Evolutionary conservation across 2,329 filamentous ascomycete genomes (phyloP).

Genomic region (Elsinoe batatas): DNA sequence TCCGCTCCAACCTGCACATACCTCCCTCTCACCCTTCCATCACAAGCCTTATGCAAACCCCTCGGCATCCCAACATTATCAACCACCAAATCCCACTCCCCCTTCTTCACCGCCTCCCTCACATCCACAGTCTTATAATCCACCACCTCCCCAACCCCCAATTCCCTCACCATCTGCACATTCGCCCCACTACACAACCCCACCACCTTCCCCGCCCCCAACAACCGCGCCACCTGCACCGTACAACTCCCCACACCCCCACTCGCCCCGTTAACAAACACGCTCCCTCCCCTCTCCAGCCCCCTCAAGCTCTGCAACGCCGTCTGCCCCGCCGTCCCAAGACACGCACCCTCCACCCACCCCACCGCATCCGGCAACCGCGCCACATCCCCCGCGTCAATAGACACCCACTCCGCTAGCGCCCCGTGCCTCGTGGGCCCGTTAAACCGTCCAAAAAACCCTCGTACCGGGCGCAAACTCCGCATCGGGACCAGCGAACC

Average conservation of each 20-base stretch:
- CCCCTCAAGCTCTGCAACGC: constrained; percentile 31
- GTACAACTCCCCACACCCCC: constrained; percentile 52
- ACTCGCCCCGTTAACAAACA: constrained; percentile 57
- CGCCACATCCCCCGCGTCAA: constrained; percentile 18
- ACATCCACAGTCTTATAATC: constrained; percentile 47
- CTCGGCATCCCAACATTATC: constrained; percentile 47
- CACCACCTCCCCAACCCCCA: constrained; percentile 56
- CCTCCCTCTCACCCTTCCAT: constrained; percentile 41
- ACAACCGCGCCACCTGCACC: constrained; percentile 53
- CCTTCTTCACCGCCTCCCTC: constrained; percentile 37
- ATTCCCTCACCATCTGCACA: constrained; percentile 43
- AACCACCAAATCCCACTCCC: constrained; percentile 44
- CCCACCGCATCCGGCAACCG: constrained; percentile 28
- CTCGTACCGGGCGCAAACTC: constrained; percentile 29
- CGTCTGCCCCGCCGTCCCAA: constrained; percentile 31
- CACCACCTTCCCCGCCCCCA: constrained; percentile 48
- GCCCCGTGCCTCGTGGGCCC: constrained; percentile 27
- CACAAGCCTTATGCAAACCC: constrained; percentile 44
- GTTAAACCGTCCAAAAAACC: constrained; percentile 32
- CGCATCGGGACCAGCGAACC: constrained; percentile 22
- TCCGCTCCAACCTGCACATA: constrained; percentile 45
- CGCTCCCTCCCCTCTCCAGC: constrained; percentile 36
- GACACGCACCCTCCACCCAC: constrained; percentile 28
- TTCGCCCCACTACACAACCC: constrained; percentile 50
- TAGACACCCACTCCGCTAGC: constrained; percentile 29